Conservation (phyloP, 208 protist species). For the Phytomonas francai region DNA sequence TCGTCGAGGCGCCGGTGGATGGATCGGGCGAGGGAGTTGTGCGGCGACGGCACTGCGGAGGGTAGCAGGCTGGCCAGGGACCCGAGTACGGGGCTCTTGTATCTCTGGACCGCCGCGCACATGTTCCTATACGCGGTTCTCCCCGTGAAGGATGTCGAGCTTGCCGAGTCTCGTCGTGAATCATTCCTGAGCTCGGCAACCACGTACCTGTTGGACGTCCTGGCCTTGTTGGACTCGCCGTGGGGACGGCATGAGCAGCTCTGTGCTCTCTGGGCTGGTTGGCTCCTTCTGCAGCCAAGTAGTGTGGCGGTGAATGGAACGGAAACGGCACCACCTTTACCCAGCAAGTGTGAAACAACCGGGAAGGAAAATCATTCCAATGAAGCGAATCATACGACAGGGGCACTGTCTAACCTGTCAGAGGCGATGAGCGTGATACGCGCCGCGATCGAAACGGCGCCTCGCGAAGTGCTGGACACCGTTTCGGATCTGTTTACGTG, state of each 20-base stretch:
- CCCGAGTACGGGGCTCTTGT: slow-evolving; percentile 9
- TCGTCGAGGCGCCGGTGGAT: slow-evolving; percentile 21
- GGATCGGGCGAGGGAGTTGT: not conserved
- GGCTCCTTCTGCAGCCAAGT: slow-evolving; percentile 20
- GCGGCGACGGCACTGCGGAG: not conserved
- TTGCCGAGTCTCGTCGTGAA: not conserved
- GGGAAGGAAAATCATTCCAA: not conserved
- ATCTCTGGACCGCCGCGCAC: slow-evolving; percentile 56
- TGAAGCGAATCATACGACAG: not conserved
- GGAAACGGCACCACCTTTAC: not conserved
- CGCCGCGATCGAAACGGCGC: slow-evolving; percentile 7
- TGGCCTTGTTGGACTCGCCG: slow-evolving; percentile 19
- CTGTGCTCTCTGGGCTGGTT: slow-evolving; percentile 48
- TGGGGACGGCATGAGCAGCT: slow-evolving; percentile 24
- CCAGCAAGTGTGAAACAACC: not conserved
- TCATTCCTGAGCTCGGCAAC: not conserved
- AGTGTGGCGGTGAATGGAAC: not conserved
- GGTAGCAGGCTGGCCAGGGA: not conserved
- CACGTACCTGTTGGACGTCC: slow-evolving; percentile 45
- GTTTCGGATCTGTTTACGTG: not conserved
- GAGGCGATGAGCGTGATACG: slow-evolving; percentile 1
- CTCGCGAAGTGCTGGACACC: slow-evolving; percentile 2
- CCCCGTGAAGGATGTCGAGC: slow-evolving; percentile 5
- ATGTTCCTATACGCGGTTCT: slow-evolving; percentile 41
- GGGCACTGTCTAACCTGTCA: not conserved